Conservation (phyloP, 345 rosid genomes). For the Bruguiera gymnorhiza region DNA sequence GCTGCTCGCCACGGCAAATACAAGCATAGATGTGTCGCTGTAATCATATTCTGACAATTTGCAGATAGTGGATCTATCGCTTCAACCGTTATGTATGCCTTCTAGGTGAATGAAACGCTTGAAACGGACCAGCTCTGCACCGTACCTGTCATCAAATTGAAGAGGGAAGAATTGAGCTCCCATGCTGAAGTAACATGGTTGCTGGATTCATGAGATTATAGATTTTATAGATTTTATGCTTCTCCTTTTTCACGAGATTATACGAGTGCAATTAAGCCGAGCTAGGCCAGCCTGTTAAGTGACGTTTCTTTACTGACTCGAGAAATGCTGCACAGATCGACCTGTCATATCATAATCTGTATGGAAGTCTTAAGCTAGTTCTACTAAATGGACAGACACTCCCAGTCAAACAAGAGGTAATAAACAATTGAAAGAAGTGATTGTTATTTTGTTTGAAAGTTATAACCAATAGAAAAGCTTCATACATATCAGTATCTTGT, state of each 20-base stretch:
- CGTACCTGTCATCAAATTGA: constrained; percentile 61
- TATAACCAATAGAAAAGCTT: neutral
- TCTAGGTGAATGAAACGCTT: constrained; percentile 41
- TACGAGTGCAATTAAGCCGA: neutral
- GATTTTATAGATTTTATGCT: neutral
- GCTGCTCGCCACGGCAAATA: neutral
- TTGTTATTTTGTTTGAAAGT: neutral
- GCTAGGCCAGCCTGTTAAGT: neutral
- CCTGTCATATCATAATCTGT: constrained; percentile 52
- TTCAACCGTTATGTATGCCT: constrained; percentile 56
- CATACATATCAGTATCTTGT: constrained; percentile 10
- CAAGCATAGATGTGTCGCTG: neutral
- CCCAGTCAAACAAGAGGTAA: constrained; percentile 51
- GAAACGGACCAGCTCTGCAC: constrained; percentile 46
- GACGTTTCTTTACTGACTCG: neutral
- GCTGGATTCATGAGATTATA: constrained; percentile 36
- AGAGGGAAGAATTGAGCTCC: constrained; percentile 41
- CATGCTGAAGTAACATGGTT: constrained; percentile 56
- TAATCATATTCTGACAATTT: constrained; percentile 7
- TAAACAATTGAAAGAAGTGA: neutral
- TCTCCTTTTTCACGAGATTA: neutral
- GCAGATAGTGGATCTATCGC: constrained; percentile 49
- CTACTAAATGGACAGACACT: constrained; percentile 48
- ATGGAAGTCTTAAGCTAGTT: constrained; percentile 58
- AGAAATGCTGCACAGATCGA: constrained; percentile 47